These are phyloP conservation scores for Lablab purpureus DNA, from an alignment of 306 rosid genomes.

Conservation along the genomic window DNA sequence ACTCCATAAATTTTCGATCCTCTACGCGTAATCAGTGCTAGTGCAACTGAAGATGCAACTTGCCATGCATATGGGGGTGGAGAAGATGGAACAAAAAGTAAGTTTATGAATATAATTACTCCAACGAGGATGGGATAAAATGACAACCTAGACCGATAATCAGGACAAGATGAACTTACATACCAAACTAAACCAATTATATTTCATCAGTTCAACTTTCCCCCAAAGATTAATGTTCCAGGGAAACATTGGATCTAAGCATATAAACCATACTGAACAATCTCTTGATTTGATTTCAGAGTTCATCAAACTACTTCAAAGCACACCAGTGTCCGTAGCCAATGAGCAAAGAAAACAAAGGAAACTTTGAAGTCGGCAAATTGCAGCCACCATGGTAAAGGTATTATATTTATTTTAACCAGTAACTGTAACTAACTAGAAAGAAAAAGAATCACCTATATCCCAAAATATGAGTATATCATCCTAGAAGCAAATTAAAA, in stretches of 20 bases:
- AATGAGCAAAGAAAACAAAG: constrained; percentile 3
- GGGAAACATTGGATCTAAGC: not conserved
- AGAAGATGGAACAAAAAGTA: not conserved
- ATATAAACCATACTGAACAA: not conserved
- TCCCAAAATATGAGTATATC: not conserved
- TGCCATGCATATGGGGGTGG: not conserved
- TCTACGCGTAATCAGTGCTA: not conserved
- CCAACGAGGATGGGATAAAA: not conserved
- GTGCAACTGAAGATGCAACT: not conserved
- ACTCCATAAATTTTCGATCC: not conserved
- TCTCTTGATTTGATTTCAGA: not conserved
- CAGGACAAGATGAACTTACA: not conserved
- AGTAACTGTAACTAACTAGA: constrained; percentile 12
- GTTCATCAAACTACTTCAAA: not conserved
- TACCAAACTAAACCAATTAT: not conserved
- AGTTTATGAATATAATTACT: not conserved
- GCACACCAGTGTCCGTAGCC: not conserved
- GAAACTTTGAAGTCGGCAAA: not conserved
- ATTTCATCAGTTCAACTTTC: not conserved
- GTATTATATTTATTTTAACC: constrained; percentile 27
- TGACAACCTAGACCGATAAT: not conserved
- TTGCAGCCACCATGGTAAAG: not conserved
- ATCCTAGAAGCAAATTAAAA: constrained; percentile 14
- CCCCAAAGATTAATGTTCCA: too few species aligned
- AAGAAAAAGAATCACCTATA: constrained; percentile 13